A percentile compares a stretch with the other conserved stretches of the same genome.
Conservation (phyloP, 805 yeast genomes). For the Ogataea pilisensis region DNA sequence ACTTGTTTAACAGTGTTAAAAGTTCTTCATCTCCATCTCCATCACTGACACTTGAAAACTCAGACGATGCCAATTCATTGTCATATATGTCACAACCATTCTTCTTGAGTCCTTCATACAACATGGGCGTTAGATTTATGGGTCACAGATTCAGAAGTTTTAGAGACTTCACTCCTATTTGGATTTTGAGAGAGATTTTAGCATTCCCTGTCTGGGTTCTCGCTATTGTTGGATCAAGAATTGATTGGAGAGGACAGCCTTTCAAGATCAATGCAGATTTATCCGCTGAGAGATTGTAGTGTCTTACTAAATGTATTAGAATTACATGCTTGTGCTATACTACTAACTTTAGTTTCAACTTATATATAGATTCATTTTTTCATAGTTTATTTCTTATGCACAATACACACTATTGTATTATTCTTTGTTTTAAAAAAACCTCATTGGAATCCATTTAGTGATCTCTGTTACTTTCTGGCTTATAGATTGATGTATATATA, state of each 20-base stretch:
- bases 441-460: too few relatives aligned
- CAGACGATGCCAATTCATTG: not conserved
- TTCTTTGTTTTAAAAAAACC: too few relatives aligned
- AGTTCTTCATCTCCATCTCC: too few relatives aligned
- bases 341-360: too few relatives aligned
- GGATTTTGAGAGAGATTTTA: slow-evolving; percentile 67
- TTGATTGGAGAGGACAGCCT: slow-evolving; percentile 77
- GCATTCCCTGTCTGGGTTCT: slow-evolving; percentile 82
- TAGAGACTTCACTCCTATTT: slow-evolving; percentile 35
- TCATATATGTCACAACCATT: slow-evolving; percentile 8
- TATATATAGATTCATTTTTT: too few relatives aligned
- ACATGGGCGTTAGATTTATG: slow-evolving; percentile 1
- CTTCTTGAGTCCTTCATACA: slow-evolving; percentile 14
- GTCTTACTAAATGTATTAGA: too few relatives aligned
- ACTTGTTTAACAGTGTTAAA: slow-evolving; percentile 32
- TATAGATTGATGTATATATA: too few relatives aligned
- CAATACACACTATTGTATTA: too few relatives aligned
- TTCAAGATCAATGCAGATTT: slow-evolving; percentile 69
- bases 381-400: too few relatives aligned
- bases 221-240: slow-evolving; percentile 73
- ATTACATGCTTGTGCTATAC: too few relatives aligned
- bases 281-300: slow-evolving; percentile 58
- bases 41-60: too few relatives aligned
- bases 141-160: slow-evolving; percentile 5
- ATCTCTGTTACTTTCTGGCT: too few relatives aligned